Evolutionary conservation across 2,329 filamentous ascomycete genomes (phyloP), one percentile per base, ranked within the genome.

Genomic region (Exutisphaerella laricina): DNA sequence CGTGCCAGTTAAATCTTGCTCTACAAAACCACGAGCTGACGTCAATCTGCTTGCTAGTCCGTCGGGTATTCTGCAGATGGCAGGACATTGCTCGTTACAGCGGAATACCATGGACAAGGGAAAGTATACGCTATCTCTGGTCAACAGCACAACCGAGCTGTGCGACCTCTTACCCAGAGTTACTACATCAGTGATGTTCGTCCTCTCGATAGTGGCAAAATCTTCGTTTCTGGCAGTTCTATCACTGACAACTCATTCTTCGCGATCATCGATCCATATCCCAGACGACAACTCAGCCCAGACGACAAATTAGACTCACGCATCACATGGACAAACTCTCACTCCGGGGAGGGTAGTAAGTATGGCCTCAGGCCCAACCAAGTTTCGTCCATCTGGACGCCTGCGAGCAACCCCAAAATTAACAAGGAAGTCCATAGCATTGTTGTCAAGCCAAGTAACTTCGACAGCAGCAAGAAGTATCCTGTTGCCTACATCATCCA

Each of bases 161-260:
- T 35, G 3, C 36, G 41, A 43, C 79, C 80, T 3, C 61, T 84
- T 16, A 72, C 73, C 9, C 63, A 68, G 17, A 67, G 77, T 10
- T 80, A 79, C 2, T 73, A 71, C 20, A 73, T 85, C 14, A 57
- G 57, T 12, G 62, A 78, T 47, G 71, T 80, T 13, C 68, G 68
- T 40, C 66, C 73, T 3, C 66, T 88, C 1, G 65, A 66, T 4
- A 60, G 70, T 18, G 69, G 70, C 1, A 58, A 67, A 14, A 65
- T 89, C 4, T 77, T 90, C 54, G 58, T 88, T 25, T 82, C 78
- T 30, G 77, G 77, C n/a, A 80, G 68, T 45, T 87, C 81, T 8
- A 69, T 86, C 0, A 70, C 85, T 16, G 85, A 90, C 54, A 89
- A 79, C 65, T 86, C 81, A 7, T 69, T 75, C 50, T 90, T 84